Conservation (phyloP, 768 basidiomycete genomes). For the Boletus sp. region DNA sequence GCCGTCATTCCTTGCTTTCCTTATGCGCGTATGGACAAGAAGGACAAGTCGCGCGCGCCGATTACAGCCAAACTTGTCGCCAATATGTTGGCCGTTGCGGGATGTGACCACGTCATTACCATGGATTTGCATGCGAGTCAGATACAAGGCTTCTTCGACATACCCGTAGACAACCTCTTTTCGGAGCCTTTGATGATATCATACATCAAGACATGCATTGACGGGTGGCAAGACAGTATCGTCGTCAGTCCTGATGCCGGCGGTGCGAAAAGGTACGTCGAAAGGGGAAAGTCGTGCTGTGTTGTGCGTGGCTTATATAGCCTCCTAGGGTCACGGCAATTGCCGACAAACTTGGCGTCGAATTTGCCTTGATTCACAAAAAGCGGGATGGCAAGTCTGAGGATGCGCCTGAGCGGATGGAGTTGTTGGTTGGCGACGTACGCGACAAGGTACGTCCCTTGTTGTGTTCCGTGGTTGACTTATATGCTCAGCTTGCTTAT, state of each 20-base stretch:
- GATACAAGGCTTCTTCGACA: slow-evolving; percentile 98
- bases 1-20: slow-evolving; percentile 98
- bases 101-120: slow-evolving; percentile 99
- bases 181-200: slow-evolving; percentile 93
- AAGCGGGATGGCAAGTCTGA: slow-evolving; percentile 70
- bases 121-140: slow-evolving; percentile 98
- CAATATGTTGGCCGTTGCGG: slow-evolving; percentile 95
- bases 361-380: slow-evolving; percentile 94
- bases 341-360: slow-evolving; percentile 91
- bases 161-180: slow-evolving; percentile 96
- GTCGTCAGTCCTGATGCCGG: slow-evolving; percentile 98
- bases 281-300: background rate
- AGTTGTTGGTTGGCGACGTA: slow-evolving; percentile 93
- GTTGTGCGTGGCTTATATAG: background rate
- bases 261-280: slow-evolving; percentile 90
- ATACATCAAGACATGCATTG: slow-evolving; percentile 85
- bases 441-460: slow-evolving; percentile 63
- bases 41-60: slow-evolving; percentile 92
- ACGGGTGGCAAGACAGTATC: slow-evolving; percentile 82
- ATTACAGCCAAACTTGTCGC: slow-evolving; percentile 98
- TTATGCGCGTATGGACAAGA: slow-evolving; percentile 96
- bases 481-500: slow-evolving; percentile 7
- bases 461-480: background rate
- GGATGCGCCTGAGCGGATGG: slow-evolving; percentile 76
- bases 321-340: slow-evolving; percentile 80